Percentiles rank a stretch among this genome's conserved stretches.
Evolutionary conservation across 1,139 yeast genomes (phyloP).

Genomic region (Lodderomyces parapsilosis): DNA sequence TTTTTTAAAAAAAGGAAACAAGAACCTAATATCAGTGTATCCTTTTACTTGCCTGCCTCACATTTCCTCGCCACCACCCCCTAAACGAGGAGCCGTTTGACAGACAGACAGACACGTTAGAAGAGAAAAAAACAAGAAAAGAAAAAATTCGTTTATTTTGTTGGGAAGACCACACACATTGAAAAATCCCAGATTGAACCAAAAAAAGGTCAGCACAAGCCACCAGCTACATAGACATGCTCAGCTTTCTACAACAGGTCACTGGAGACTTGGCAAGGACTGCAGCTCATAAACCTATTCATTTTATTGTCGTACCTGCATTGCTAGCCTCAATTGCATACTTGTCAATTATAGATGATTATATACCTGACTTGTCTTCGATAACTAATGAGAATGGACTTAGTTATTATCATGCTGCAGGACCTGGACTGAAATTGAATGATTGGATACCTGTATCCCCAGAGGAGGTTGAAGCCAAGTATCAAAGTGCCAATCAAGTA

Average conservation of each 20-base stretch:
- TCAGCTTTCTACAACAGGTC: slow-evolving; percentile 29
- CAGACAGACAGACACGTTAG: slow-evolving; percentile 1
- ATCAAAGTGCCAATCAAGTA: slow-evolving; percentile 44
- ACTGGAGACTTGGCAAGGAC: slow-evolving; percentile 53
- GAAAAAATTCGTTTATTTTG: not conserved
- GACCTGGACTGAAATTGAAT: slow-evolving; percentile 21
- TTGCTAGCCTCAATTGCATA: slow-evolving; percentile 80
- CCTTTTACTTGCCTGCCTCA: too few species aligned
- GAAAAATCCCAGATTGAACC: not conserved
- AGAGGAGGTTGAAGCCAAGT: slow-evolving; percentile 26
- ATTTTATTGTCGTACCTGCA: slow-evolving; percentile 72
- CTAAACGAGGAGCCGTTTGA: not conserved
- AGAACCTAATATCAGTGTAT: too few species aligned
- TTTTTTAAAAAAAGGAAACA: too few species aligned
- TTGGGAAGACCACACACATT: not conserved
- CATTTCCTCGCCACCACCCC: not conserved
- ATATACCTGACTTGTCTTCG: slow-evolving; percentile 45
- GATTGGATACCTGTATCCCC: slow-evolving; percentile 43
- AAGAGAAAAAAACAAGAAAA: not conserved
- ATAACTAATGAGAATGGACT: slow-evolving; percentile 12
- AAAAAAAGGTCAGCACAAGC: not conserved
- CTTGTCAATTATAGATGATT: slow-evolving; percentile 77
- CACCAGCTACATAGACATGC: slow-evolving; percentile 22
- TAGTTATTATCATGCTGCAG: slow-evolving; percentile 41
- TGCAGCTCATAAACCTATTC: slow-evolving; percentile 87